These are phyloP conservation scores for Taxillus chinensis DNA, from an alignment of 164 flowering plant species.

Conservation along the genomic window DNA sequence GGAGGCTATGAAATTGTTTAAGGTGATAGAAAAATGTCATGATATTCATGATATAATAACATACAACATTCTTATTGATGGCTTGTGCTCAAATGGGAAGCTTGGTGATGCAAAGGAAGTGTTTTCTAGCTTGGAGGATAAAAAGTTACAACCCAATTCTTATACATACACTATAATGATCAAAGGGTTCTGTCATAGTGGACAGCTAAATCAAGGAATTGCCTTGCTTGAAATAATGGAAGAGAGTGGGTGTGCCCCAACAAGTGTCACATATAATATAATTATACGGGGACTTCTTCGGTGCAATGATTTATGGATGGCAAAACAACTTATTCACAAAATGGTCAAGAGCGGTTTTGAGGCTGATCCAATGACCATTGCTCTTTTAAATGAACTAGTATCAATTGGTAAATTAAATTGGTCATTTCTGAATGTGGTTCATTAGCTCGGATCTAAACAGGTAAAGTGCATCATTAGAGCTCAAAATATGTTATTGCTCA, in stretches of 20 bases:
- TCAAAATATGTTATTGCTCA: too few relatives aligned
- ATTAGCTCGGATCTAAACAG: neutral
- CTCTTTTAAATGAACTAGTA: neutral
- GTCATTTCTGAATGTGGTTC: neutral
- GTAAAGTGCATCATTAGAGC: too few relatives aligned
- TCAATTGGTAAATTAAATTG: neutral
- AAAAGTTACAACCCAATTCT: neutral
- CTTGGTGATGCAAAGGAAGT: neutral
- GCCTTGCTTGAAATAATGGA: neutral
- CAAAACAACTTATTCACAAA: neutral
- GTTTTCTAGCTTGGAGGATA: neutral
- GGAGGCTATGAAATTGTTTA: conserved; percentile 2
- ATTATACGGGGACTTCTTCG: neutral
- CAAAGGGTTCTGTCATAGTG: neutral
- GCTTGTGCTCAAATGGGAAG: neutral
- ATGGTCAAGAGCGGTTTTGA: neutral
- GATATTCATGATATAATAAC: neutral
- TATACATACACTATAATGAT: neutral
- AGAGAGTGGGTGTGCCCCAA: neutral
- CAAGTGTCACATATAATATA: neutral
- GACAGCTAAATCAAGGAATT: neutral
- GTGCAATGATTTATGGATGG: neutral
- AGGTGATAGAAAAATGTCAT: neutral
- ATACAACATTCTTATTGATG: neutral
- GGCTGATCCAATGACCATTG: neutral